Evolutionary conservation across 75 land plant genomes (phyloP), one percentile per base, ranked within the genome.

Genomic region (Selaginella moellendorffii): DNA sequence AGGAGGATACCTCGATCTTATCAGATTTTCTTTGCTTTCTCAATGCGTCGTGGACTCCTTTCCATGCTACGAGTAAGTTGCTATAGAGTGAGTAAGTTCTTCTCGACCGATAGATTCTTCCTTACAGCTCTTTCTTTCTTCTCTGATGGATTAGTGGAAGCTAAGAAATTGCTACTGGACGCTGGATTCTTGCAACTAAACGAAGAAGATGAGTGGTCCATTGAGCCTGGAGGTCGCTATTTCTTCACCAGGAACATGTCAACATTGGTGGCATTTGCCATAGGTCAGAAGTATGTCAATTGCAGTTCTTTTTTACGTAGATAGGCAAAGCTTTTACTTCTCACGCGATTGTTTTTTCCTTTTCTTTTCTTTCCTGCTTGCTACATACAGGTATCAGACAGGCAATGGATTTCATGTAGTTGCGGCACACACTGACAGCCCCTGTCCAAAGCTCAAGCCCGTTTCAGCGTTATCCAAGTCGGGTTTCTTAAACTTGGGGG

Each of bases 361-460:
- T 36, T 14, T 36, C 46, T 36, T n/a, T n/a, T n/a, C n/a, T n/a
- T n/a, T n/a, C n/a, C n/a, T n/a, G 46, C 14, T 36, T 36, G 5
- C 5, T 36, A 5, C 14, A 36, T 36, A 36, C 46, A 36, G 46
- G 14, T 36, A 36, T 36, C 10, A 36, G 27, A 63, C 67, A 42
- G 96, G 96, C 14, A 85, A 73, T 75, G 96, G 96, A 9, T 89
- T 93, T 66, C 86, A 89, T 59, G 78, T 85, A 5, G 77, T 93
- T 69, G 96, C 96, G 66, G 98, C 98, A 36, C 98, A 93, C 25
- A 89, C 98, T 53, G 98, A 93, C 67, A 89, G 96, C 71, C 98
- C 98, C 24, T 93, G 98, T 63, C 81, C 83, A n/a, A 85, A 89
- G 71, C 73, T 93, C 12, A 93, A 93, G 65, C 98, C 98, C n/a